These are phyloP conservation scores for Colletotrichum sp. DNA, from an alignment of 2,329 filamentous ascomycete genomes.

Conservation along the genomic window DNA sequence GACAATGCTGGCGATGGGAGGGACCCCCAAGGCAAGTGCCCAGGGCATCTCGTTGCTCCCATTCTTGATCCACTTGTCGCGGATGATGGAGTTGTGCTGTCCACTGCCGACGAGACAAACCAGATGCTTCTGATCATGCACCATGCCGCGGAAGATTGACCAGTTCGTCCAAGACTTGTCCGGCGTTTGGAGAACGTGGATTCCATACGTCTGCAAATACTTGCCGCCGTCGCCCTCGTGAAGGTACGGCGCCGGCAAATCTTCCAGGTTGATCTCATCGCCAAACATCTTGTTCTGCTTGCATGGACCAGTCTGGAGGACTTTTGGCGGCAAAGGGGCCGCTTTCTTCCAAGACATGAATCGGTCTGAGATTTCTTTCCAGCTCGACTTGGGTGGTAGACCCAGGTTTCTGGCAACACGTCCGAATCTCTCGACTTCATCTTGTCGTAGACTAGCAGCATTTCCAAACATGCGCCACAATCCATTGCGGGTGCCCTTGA, in stretches of 20 bases:
- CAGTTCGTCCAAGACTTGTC: conserved; percentile 52
- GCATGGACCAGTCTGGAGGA: conserved; percentile 36
- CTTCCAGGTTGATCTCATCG: conserved; percentile 46
- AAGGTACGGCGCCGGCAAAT: conserved; percentile 45
- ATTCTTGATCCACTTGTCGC: conserved; percentile 49
- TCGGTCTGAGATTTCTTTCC: conserved; percentile 40
- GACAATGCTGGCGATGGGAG: conserved; percentile 53
- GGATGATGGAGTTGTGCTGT: conserved; percentile 52
- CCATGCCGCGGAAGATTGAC: conserved; percentile 50
- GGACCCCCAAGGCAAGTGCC: conserved; percentile 51
- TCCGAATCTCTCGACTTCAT: conserved; percentile 37
- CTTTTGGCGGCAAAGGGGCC: conserved; percentile 33
- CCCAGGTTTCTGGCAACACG: conserved; percentile 45
- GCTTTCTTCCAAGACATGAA: conserved; percentile 28
- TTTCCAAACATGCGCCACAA: conserved; percentile 53
- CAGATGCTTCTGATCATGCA: conserved; percentile 45
- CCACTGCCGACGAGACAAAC: conserved; percentile 44
- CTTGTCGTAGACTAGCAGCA: conserved; percentile 39
- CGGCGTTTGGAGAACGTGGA: conserved; percentile 50
- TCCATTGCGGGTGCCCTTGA: conserved; percentile 48
- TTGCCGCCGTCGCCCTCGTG: conserved; percentile 52
- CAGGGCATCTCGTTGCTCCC: conserved; percentile 48
- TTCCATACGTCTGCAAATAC: conserved; percentile 55
- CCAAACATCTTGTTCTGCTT: conserved; percentile 45
- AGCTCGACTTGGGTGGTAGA: conserved; percentile 39